Percentiles rank a stretch among this genome's conserved stretches.
Evolutionary conservation across 108 stramenopile genomes (phyloP).

Genomic region (Aurantiochytrium sp.): DNA sequence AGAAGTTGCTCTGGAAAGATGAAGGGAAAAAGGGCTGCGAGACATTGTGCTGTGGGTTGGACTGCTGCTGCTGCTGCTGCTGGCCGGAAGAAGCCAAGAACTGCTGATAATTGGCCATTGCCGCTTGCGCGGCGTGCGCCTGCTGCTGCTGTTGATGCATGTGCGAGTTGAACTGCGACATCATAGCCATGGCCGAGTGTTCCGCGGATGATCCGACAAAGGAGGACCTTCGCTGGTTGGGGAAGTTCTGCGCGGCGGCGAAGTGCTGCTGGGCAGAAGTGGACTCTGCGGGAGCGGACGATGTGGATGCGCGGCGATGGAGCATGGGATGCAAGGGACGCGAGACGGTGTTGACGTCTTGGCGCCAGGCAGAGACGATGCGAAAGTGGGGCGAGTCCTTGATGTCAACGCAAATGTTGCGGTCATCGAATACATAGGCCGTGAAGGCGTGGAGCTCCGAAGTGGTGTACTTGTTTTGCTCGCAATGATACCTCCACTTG

Average conservation of each 20-base stretch:
- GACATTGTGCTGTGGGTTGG: background rate
- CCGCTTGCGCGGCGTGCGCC: background rate
- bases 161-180: background rate
- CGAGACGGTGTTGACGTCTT: conserved; percentile 5
- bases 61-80: background rate
- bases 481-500: conserved; percentile 11
- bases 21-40: background rate
- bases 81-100: background rate
- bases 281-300: background rate
- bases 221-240: background rate
- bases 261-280: background rate
- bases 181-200: background rate
- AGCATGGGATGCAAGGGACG: background rate
- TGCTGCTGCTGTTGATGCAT: background rate
- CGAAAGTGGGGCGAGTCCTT: conserved; percentile 18
- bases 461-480: conserved; percentile 15
- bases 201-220: background rate
- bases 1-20: background rate
- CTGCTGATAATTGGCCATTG: background rate
- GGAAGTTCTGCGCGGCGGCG: background rate
- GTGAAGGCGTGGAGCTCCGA: conserved; percentile 14
- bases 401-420: background rate
- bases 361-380: conserved; percentile 7
- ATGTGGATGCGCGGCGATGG: background rate
- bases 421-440: background rate